These are phyloP conservation scores for Logfia minima DNA, from an alignment of 129 eudicot genomes.

Conservation along the genomic window DNA sequence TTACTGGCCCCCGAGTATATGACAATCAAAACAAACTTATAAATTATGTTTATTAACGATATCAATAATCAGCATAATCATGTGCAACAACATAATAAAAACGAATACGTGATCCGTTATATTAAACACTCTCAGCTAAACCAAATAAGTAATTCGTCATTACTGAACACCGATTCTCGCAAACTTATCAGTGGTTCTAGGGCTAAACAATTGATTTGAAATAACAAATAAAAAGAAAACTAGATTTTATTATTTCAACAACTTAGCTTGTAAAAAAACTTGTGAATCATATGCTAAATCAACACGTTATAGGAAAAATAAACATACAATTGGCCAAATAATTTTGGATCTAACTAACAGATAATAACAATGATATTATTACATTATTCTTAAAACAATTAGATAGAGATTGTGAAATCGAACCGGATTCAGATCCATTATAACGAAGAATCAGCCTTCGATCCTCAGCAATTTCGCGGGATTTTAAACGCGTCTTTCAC, in stretches of 20 bases:
- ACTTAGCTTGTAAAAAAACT: background rate
- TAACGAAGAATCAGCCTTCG: conserved; percentile 20
- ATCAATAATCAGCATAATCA: background rate
- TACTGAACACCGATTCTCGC: background rate
- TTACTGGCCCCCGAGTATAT: background rate
- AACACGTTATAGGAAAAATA: conserved; percentile 3
- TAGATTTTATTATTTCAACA: conserved; percentile 22
- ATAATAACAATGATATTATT: background rate
- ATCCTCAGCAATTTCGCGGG: conserved; percentile 7
- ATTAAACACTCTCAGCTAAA: background rate
- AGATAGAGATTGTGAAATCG: background rate
- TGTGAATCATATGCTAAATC: conserved; percentile 12
- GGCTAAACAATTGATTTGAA: background rate
- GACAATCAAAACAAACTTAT: background rate
- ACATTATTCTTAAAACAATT: background rate
- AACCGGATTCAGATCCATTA: conserved; percentile 62
- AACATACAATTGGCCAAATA: background rate
- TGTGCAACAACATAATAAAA: background rate
- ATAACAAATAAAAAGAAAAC: background rate
- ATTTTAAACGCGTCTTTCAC: conserved; percentile 19
- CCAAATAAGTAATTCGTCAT: background rate
- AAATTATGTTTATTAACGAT: too few relatives aligned
- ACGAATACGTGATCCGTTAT: background rate
- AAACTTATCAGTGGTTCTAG: background rate
- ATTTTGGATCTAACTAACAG: conserved; percentile 13